phyloP scores from a whole-genome alignment of 1,139 yeast species.

The Yamadazyma triangularis region DNA sequence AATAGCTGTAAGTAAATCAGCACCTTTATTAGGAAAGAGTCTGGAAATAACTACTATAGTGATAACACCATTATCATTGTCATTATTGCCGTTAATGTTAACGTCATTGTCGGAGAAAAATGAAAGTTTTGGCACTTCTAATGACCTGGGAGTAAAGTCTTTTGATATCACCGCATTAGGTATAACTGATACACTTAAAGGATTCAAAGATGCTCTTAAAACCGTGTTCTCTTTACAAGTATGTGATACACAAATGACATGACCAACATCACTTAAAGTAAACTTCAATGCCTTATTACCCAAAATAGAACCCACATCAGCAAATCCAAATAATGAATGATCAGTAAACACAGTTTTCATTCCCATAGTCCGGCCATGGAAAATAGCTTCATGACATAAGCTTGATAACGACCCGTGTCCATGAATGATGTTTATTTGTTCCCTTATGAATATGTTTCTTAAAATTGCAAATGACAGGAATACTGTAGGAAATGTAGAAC shows the following conservation, averaged over 20 bases:
- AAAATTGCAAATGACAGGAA: conserved; percentile 83
- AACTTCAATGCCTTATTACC: conserved; percentile 86
- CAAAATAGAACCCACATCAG: conserved; percentile 75
- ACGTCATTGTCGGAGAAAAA: too few relatives aligned
- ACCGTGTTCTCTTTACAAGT: conserved; percentile 97
- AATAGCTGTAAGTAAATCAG: conserved; percentile 78
- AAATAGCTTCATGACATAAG: conserved; percentile 82
- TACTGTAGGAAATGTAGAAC: conserved; percentile 84
- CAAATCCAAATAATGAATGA: conserved; percentile 93
- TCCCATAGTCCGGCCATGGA: conserved; percentile 94
- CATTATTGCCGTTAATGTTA: too few relatives aligned
- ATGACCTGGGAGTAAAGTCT: conserved; percentile 61
- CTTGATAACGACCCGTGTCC: conserved; percentile 92
- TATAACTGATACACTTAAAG: conserved; percentile 76
- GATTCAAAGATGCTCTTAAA: conserved; percentile 77
- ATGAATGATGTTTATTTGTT: conserved; percentile 82
- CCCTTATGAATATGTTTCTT: conserved; percentile 81
- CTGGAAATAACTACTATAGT: conserved; percentile 91
- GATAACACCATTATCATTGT: conserved; percentile 34
- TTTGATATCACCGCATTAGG: conserved; percentile 92
- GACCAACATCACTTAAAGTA: conserved; percentile 81
- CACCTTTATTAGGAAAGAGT: conserved; percentile 94
- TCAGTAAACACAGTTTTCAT: conserved; percentile 89
- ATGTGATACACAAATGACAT: conserved; percentile 92
- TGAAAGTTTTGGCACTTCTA: conserved; percentile 2